Conservation (phyloP, 2,329 filamentous ascomycete species). For the Trichoderma asperellum region DNA sequence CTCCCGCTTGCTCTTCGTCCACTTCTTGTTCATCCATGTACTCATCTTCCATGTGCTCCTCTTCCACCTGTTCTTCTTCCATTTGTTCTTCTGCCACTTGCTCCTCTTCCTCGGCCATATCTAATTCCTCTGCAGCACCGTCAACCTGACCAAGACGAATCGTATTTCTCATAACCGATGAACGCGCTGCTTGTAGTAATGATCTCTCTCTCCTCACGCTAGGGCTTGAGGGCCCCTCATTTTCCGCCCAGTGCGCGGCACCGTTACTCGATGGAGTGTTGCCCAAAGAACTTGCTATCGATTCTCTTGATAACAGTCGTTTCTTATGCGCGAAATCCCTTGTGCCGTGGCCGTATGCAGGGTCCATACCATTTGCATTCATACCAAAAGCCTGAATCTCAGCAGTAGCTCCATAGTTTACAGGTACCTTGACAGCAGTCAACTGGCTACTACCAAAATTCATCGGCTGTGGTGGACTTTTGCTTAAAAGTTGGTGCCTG, state of each 20-base stretch:
- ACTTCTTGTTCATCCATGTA: constrained; percentile 14
- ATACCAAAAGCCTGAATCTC: background rate
- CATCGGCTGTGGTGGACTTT: constrained; percentile 38
- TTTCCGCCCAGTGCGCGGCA: constrained; percentile 51
- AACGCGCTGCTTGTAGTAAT: constrained; percentile 37
- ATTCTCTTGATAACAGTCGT: constrained; percentile 34
- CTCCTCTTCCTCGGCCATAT: constrained; percentile 30
- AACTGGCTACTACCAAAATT: constrained; percentile 28
- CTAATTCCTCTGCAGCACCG: constrained; percentile 31
- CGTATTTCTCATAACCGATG: constrained; percentile 21
- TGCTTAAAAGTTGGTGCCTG: constrained; percentile 35
- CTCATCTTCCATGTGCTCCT: background rate
- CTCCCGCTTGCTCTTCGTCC: background rate
- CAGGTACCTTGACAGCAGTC: constrained; percentile 30
- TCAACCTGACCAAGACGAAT: constrained; percentile 30
- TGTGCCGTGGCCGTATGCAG: constrained; percentile 39
- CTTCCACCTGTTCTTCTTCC: constrained; percentile 6
- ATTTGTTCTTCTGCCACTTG: background rate
- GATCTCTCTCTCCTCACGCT: constrained; percentile 43
- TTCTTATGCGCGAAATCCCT: constrained; percentile 26
- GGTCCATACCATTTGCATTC: background rate
- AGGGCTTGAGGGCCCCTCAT: constrained; percentile 45
- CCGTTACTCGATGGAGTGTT: constrained; percentile 42
- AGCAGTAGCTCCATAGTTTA: constrained; percentile 36
- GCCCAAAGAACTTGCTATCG: constrained; percentile 42